Evolutionary conservation across 2,329 filamentous ascomycete species (phyloP), one percentile per base, ranked within the genome.

Genomic region (Colletotrichum falcatum): DNA sequence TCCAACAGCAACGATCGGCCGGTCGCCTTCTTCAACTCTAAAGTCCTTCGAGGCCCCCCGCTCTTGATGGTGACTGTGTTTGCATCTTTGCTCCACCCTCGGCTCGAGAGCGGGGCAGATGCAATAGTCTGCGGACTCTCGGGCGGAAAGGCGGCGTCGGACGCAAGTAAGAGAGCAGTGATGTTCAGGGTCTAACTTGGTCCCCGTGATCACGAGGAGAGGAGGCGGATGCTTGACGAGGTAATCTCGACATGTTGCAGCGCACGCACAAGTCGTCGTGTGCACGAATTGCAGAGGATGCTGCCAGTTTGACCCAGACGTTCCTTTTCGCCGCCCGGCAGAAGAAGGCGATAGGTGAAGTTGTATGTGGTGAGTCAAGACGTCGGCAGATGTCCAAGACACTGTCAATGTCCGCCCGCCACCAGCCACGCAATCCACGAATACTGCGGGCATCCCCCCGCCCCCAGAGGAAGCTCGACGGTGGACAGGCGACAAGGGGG

Each of bases 341-440:
- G 39, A 42, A 6, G 35, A 33, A 35, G 23, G 44, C 16, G 30
- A 65, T 48, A 16, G 23, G 16, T 42, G 37, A 26, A 33, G 58
- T 42, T n/a, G n/a, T n/a, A n/a, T n/a, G n/a, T n/a, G n/a, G n/a
- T n/a, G n/a, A n/a, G n/a, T n/a, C n/a, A n/a, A n/a, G n/a, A n/a
- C n/a, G n/a, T n/a, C n/a, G n/a, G n/a, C 63, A 66, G 16, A 14
- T 18, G 65, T 63, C 67, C 63, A 70, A 70, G 67, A 37, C 35
- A 42, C 20, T 26, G 56, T 56, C 49, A 37, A 56, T n/a, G 23
- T 35, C 35, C 49, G 30, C 42, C 65, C 20, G 48, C 55, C 49
- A 44, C 63, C 67, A 59, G 30, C 51, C 51, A 56, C n/a, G n/a
- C 28, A 37, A 26, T 55, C n/a, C n/a, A n/a, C n/a, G n/a, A n/a